Conservation (phyloP, 2,329 filamentous ascomycete genomes). For the Zarea fungicola region DNA sequence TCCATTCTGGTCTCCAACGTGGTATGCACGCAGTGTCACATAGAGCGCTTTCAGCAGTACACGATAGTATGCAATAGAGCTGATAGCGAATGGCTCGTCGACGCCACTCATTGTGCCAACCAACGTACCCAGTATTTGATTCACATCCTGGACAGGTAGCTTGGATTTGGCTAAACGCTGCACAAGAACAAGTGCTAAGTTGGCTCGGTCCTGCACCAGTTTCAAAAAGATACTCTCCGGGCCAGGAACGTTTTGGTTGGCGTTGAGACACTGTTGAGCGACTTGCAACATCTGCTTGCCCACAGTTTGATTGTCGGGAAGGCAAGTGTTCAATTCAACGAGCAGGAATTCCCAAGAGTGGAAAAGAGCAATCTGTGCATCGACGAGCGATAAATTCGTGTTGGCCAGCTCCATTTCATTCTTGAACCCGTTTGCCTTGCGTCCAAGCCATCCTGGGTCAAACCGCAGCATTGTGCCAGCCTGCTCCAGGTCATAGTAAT, state of each 20-base stretch:
- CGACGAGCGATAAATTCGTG: slow-evolving; percentile 82
- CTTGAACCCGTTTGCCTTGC: slow-evolving; percentile 65
- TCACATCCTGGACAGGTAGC: slow-evolving; percentile 45
- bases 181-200: slow-evolving; percentile 75
- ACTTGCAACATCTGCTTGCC: slow-evolving; percentile 69
- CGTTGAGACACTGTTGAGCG: slow-evolving; percentile 68
- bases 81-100: slow-evolving; percentile 47
- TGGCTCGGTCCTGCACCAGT: slow-evolving; percentile 69
- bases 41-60: slow-evolving; percentile 80
- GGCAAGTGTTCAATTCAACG: slow-evolving; percentile 69
- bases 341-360: slow-evolving; percentile 86
- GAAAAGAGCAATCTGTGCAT: slow-evolving; percentile 82
- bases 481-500: slow-evolving; percentile 77
- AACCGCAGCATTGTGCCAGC: slow-evolving; percentile 72
- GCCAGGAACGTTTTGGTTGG: slow-evolving; percentile 67
- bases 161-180: slow-evolving; percentile 66
- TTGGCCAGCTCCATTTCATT: slow-evolving; percentile 84
- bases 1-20: slow-evolving; percentile 17
- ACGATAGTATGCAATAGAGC: slow-evolving; percentile 68
- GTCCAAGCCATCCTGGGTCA: slow-evolving; percentile 72
- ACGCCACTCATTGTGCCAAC: slow-evolving; percentile 49
- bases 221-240: slow-evolving; percentile 78
- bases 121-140: slow-evolving; percentile 45
- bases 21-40: slow-evolving; percentile 68
- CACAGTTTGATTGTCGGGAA: slow-evolving; percentile 49